Evolutionary conservation across 441 rosid species (phyloP).

Genomic region (Theobroma grandiflorum): DNA sequence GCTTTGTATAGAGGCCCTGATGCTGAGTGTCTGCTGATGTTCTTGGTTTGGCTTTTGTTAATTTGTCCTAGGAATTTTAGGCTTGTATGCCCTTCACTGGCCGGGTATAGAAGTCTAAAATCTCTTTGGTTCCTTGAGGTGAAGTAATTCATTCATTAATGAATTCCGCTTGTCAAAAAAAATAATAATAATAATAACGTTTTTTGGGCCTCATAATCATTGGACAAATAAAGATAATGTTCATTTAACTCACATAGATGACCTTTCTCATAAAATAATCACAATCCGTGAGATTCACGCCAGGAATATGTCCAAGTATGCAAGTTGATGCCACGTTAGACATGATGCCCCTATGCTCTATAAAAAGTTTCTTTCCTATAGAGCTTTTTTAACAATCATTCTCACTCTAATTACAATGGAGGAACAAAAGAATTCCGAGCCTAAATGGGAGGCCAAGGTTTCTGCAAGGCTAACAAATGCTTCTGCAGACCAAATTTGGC

Average conservation of each 20-base stretch:
- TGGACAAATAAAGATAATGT: too few relatives aligned
- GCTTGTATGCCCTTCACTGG: too few relatives aligned
- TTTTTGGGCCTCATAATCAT: neutral
- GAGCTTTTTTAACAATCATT: neutral
- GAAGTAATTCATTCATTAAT: too few relatives aligned
- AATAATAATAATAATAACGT: neutral
- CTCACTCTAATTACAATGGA: neutral
- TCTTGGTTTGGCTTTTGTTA: too few relatives aligned
- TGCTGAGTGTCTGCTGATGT: too few relatives aligned
- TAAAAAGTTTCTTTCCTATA: neutral
- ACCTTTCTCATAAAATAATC: neutral
- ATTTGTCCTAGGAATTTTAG: too few relatives aligned
- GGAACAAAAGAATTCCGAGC: conserved; percentile 23
- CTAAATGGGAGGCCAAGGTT: conserved; percentile 59
- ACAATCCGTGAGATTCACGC: neutral
- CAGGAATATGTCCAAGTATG: neutral
- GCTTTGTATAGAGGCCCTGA: too few relatives aligned
- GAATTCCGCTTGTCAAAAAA: too few relatives aligned
- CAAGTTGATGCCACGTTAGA: conserved; percentile 4
- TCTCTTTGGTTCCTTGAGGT: too few relatives aligned
- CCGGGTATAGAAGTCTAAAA: too few relatives aligned
- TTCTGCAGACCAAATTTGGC: conserved; percentile 55
- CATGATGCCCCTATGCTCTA: neutral
- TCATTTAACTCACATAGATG: too few relatives aligned
- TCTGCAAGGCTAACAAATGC: conserved; percentile 40